phyloP scores from a whole-genome alignment of 78 protist species.

The Dictyostelium discoideum region DNA sequence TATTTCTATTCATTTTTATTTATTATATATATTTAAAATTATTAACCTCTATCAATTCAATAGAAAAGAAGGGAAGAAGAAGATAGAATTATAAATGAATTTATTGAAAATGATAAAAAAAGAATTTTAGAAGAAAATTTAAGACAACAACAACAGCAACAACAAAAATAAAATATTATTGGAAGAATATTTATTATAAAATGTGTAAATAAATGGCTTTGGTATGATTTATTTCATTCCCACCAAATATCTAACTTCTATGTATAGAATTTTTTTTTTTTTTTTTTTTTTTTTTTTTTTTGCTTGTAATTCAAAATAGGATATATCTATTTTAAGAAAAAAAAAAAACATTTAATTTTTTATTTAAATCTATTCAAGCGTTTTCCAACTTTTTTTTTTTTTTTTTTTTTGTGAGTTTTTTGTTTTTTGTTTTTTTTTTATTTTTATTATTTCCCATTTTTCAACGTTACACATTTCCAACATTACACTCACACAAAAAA shows the following conservation, averaged over 20 bases:
- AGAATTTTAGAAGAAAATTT: not conserved
- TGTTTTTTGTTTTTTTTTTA: too few species aligned
- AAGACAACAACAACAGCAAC: not conserved
- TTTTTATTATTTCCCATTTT: too few species aligned
- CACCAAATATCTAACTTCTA: not conserved
- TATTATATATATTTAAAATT: not conserved
- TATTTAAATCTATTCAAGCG: too few species aligned
- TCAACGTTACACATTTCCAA: too few species aligned
- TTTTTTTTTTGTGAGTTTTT: too few species aligned
- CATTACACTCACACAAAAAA: too few species aligned
- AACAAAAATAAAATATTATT: not conserved
- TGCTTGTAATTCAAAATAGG: too few species aligned
- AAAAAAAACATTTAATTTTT: too few species aligned
- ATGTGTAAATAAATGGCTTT: not conserved
- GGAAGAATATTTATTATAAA: not conserved
- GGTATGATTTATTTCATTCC: not conserved
- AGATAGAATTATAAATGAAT: not conserved
- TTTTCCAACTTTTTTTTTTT: too few species aligned
- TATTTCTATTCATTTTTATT: not conserved
- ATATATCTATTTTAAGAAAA: too few species aligned
- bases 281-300: not conserved
- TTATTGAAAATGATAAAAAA: conserved; percentile 20
- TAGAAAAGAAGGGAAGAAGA: conserved; percentile 40
- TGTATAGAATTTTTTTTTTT: not conserved
- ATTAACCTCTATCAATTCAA: not conserved